Evolutionary conservation across 2,329 filamentous ascomycete species (phyloP).

Genomic region (Scytalidium lignicola): DNA sequence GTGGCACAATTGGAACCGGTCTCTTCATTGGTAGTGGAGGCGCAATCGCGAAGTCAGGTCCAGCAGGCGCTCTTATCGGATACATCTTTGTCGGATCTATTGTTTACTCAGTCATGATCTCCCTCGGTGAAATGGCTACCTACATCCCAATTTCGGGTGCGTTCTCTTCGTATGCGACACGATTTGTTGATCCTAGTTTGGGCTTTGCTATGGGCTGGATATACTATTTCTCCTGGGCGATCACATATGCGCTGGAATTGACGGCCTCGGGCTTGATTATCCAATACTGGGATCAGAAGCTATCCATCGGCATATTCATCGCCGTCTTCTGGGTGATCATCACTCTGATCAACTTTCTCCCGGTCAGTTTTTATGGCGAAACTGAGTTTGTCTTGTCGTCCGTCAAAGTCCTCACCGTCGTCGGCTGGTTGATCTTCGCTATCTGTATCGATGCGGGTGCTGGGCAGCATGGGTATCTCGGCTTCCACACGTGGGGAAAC

Average conservation of each 20-base stretch:
- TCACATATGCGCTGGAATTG: constrained; percentile 68
- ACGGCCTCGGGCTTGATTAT: constrained; percentile 70
- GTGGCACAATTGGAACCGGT: constrained; percentile 66
- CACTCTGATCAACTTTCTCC: constrained; percentile 63
- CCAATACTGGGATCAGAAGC: constrained; percentile 61
- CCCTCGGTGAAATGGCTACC: constrained; percentile 68
- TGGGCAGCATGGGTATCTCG: constrained; percentile 64
- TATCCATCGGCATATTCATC: constrained; percentile 69
- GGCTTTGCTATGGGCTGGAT: constrained; percentile 79
- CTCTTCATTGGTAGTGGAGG: constrained; percentile 65
- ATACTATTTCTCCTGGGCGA: constrained; percentile 75
- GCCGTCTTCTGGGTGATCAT: constrained; percentile 68
- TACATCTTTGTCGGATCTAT: constrained; percentile 67
- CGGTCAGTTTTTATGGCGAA: constrained; percentile 69
- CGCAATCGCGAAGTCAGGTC: constrained; percentile 58
- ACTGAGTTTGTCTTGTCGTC: constrained; percentile 74
- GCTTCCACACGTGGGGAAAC: constrained; percentile 65
- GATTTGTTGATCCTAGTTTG: constrained; percentile 67
- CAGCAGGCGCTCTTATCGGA: constrained; percentile 61
- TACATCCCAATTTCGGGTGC: constrained; percentile 72
- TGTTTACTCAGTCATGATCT: constrained; percentile 70
- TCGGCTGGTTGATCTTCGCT: constrained; percentile 72
- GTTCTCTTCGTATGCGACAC: constrained; percentile 70
- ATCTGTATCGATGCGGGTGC: constrained; percentile 71
- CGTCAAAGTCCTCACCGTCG: constrained; percentile 70